Conservation (phyloP, 805 yeast species). For the Candida piceae region DNA sequence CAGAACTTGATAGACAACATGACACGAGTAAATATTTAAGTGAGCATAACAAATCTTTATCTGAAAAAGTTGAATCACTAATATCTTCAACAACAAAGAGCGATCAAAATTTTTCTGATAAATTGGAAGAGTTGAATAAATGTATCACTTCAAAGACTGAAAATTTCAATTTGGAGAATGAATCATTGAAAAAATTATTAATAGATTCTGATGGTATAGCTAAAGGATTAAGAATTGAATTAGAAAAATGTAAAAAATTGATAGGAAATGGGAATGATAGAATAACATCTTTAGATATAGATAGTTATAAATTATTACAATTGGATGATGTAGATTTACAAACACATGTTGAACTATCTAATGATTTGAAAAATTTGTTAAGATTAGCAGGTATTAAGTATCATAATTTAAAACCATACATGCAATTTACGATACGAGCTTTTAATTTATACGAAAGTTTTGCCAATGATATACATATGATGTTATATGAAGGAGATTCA, state of each 20-base stretch:
- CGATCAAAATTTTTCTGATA: not conserved
- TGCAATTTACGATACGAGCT: constrained; percentile 12
- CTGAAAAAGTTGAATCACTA: no score
- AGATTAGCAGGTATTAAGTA: constrained; percentile 11
- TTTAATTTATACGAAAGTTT: constrained; percentile 15
- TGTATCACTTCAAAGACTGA: no score
- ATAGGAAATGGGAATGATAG: constrained; percentile 4
- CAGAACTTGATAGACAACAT: no score
- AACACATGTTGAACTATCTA: constrained; percentile 12
- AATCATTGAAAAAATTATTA: no score
- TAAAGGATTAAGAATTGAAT: constrained; percentile 1
- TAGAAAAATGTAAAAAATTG: not conserved
- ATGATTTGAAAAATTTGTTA: constrained; percentile 10
- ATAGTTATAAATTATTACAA: constrained; percentile 7
- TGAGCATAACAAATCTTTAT: no score
- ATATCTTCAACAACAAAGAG: not conserved
- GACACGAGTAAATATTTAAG: no score
- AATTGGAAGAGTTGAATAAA: not conserved
- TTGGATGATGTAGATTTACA: constrained; percentile 8
- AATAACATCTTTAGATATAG: constrained; percentile 1
- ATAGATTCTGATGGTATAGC: no score
- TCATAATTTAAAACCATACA: constrained; percentile 10
- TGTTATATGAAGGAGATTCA: constrained; percentile 9
- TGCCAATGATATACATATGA: constrained; percentile 8
- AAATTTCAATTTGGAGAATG: no score